phyloP scores from a whole-genome alignment of 768 basidiomycete genomes.

The Termitomyces sp. region DNA sequence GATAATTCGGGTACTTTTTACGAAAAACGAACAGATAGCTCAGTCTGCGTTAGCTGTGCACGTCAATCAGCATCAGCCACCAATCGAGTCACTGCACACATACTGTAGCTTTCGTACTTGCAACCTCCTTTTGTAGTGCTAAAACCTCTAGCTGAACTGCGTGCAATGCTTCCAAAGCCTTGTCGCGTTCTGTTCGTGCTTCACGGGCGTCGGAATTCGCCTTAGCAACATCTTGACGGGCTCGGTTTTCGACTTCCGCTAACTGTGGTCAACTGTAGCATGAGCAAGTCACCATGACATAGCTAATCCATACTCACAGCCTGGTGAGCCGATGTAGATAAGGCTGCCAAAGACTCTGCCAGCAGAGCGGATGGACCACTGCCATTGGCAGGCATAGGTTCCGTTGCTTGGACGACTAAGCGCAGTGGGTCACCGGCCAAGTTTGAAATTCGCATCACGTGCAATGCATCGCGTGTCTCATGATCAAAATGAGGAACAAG shows the following conservation, averaged over 20 bases:
- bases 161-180: constrained; percentile 38
- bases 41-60: constrained; percentile 46
- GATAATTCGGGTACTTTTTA: background rate
- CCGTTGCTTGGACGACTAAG: background rate
- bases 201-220: constrained; percentile 39
- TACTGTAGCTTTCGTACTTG: constrained; percentile 38
- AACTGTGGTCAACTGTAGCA: constrained; percentile 29
- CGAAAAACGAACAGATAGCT: constrained; percentile 40
- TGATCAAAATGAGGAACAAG: background rate
- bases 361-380: constrained; percentile 14
- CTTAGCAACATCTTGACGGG: constrained; percentile 46
- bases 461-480: constrained; percentile 2
- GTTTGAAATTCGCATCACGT: constrained; percentile 6
- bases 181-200: constrained; percentile 44
- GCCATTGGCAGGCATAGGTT: constrained; percentile 6
- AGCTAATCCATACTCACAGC: constrained; percentile 12
- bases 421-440: too few species aligned
- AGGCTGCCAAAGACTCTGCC: constrained; percentile 18
- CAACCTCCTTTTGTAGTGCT: constrained; percentile 39
- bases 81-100: constrained; percentile 18
- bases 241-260: constrained; percentile 48
- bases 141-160: constrained; percentile 37
- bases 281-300: too few species aligned
- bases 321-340: constrained; percentile 17
- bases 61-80: constrained; percentile 9